phyloP scores from a whole-genome alignment of 176 grass and related monocot genomes.

The Tillandsia leiboldiana region DNA sequence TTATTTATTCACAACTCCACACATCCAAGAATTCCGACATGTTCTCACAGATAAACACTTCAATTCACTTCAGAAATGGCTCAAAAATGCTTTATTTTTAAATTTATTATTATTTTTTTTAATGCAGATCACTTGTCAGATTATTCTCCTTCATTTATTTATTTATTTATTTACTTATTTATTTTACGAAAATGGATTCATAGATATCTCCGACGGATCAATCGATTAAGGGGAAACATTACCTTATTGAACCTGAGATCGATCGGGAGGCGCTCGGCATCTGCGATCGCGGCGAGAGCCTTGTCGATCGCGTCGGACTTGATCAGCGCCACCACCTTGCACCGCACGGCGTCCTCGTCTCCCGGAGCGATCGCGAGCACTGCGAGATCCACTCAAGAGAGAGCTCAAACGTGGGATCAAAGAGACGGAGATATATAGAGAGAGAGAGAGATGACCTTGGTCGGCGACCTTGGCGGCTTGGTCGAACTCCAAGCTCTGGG shows the following conservation, averaged over 20 bases:
- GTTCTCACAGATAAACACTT: no score
- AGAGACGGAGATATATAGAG: neutral
- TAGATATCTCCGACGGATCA: neutral
- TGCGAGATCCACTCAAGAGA: constrained; percentile 24
- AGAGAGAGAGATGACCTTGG: constrained; percentile 31
- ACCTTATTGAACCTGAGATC: constrained; percentile 82
- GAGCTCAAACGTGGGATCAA: neutral
- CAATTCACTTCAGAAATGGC: no score
- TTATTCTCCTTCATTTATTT: no score
- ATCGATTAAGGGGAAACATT: neutral
- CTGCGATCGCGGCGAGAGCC: constrained; percentile 57
- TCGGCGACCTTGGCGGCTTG: constrained; percentile 69
- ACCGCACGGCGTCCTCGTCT: constrained; percentile 84
- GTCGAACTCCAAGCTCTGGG: constrained; percentile 30
- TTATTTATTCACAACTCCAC: no score
- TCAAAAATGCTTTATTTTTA: no score
- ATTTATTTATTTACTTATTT: no score
- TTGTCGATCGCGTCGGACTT: constrained; percentile 64
- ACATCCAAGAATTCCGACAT: no score
- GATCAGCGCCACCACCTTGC: constrained; percentile 87
- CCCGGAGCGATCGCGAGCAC: constrained; percentile 58
- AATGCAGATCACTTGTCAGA: no score
- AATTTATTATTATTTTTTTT: no score
- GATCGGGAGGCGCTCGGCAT: constrained; percentile 47
- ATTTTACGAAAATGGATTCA: no score